phyloP scores from a whole-genome alignment of 2,329 filamentous ascomycete genomes.

The Xylaria digitata region DNA sequence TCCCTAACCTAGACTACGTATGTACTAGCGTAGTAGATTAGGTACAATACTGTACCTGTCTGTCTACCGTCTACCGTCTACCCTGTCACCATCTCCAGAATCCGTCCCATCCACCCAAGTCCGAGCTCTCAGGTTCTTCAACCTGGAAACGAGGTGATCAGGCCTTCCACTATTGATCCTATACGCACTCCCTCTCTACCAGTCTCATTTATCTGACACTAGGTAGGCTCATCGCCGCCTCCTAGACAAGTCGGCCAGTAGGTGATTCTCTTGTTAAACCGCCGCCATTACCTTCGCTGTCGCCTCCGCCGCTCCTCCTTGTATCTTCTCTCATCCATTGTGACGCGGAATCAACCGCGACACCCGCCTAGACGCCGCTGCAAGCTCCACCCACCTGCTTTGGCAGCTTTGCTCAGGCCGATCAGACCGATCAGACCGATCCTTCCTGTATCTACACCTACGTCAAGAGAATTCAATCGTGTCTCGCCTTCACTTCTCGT shows the following conservation, averaged over 20 bases:
- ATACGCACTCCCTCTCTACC: conserved; percentile 1
- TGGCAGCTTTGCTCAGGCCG: conserved; percentile 20
- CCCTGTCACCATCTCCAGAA: conserved; percentile 7
- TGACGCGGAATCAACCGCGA: conserved; percentile 36
- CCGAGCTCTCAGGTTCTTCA: conserved; percentile 1
- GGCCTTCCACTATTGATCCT: neutral
- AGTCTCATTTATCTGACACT: conserved; percentile 5
- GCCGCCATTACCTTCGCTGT: conserved; percentile 1
- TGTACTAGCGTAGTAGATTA: neutral
- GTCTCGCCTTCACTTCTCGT: conserved; percentile 11
- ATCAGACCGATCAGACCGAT: conserved; percentile 13
- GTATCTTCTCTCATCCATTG: conserved; percentile 17
- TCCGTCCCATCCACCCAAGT: conserved; percentile 1
- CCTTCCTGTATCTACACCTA: conserved; percentile 18
- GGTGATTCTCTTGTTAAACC: conserved; percentile 22
- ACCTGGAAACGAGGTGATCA: conserved; percentile 16
- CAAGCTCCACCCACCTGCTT: conserved; percentile 34
- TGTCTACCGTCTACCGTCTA: neutral
- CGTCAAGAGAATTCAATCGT: conserved; percentile 18
- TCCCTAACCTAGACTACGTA: neutral
- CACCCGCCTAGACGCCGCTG: conserved; percentile 31
- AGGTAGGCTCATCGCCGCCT: conserved; percentile 1
- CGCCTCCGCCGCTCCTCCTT: conserved; percentile 6
- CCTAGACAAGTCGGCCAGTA: conserved; percentile 4
- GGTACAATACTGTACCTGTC: neutral